phyloP scores from a whole-genome alignment of 2,329 filamentous ascomycete species.

The Aspergillus sp. region DNA sequence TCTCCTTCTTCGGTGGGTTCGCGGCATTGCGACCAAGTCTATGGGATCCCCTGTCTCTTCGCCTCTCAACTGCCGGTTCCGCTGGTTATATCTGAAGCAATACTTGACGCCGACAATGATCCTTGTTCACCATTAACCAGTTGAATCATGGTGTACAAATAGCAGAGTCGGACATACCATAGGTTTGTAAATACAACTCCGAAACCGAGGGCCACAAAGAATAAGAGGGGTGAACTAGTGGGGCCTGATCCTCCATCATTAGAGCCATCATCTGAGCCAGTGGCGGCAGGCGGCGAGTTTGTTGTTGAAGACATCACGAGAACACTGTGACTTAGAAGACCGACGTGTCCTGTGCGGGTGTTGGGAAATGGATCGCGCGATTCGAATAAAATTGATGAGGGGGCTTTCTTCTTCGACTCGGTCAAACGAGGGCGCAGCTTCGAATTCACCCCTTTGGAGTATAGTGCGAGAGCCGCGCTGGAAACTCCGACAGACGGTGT shows the following conservation, averaged over 20 bases:
- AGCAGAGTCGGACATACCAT: constrained; percentile 69
- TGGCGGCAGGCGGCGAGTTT: constrained; percentile 31
- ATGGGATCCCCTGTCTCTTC: constrained; percentile 86
- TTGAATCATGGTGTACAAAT: neutral
- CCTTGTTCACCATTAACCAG: constrained; percentile 59
- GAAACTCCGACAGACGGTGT: constrained; percentile 3
- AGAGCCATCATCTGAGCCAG: constrained; percentile 31
- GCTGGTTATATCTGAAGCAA: constrained; percentile 97
- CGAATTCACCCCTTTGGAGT: neutral
- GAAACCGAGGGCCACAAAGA: constrained; percentile 95
- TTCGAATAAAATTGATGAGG: neutral
- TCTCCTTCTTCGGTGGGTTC: constrained; percentile 80
- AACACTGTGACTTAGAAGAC: neutral
- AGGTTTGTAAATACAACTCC: constrained; percentile 98
- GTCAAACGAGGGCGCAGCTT: neutral
- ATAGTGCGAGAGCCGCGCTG: neutral
- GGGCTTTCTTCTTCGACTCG: neutral
- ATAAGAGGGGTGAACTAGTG: constrained; percentile 76
- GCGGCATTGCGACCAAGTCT: constrained; percentile 80
- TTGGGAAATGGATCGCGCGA: neutral
- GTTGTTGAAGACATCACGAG: constrained; percentile 35
- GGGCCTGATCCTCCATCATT: constrained; percentile 50
- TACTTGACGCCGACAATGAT: constrained; percentile 99
- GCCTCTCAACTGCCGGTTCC: constrained; percentile 77
- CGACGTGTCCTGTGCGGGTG: neutral